A percentile compares a stretch with the other conserved stretches of the same genome.
These are phyloP conservation scores for Aspergillus incahuasiensis DNA, from an alignment of 495 filamentous ascomycete genomes.

Conservation along the genomic window DNA sequence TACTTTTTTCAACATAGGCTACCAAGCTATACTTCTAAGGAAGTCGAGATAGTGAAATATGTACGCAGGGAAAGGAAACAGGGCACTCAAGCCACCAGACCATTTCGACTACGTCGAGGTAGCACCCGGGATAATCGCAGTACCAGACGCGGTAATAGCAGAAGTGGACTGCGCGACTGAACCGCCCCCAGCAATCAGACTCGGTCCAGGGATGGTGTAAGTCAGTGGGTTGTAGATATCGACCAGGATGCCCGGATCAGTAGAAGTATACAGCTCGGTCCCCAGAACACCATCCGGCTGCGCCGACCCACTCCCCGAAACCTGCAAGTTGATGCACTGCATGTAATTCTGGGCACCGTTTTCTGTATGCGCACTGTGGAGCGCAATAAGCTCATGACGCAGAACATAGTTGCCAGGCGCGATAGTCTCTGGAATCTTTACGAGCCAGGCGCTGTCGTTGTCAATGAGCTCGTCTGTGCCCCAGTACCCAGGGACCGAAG, in stretches of 20 bases:
- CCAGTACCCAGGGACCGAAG: slow-evolving; percentile 48
- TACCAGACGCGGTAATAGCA: slow-evolving; percentile 21
- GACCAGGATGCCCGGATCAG: slow-evolving; percentile 53
- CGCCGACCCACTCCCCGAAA: slow-evolving; percentile 54
- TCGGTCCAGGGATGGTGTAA: slow-evolving; percentile 47
- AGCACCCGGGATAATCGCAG: slow-evolving; percentile 1
- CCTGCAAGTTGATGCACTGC: slow-evolving; percentile 62
- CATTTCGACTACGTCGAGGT: neutral
- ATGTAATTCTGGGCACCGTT: slow-evolving; percentile 68
- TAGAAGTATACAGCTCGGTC: slow-evolving; percentile 51
- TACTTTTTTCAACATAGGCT: no score
- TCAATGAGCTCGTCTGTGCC: slow-evolving; percentile 54
- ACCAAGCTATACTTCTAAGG: no score
- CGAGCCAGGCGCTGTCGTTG: slow-evolving; percentile 58
- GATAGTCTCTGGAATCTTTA: slow-evolving; percentile 57
- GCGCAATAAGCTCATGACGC: slow-evolving; percentile 68
- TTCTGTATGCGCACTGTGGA: slow-evolving; percentile 48
- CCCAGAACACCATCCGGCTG: slow-evolving; percentile 47
- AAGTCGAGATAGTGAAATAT: neutral
- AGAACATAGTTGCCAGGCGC: slow-evolving; percentile 64
- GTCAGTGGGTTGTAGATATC: slow-evolving; percentile 48
- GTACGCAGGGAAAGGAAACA: neutral
- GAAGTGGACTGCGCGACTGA: slow-evolving; percentile 18
- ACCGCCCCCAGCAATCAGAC: slow-evolving; percentile 26
- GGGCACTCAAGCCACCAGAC: neutral